Base-by-base conservation (phyloP, 2,329 filamentous ascomycete species). In the Xylaria sp. region DNA sequence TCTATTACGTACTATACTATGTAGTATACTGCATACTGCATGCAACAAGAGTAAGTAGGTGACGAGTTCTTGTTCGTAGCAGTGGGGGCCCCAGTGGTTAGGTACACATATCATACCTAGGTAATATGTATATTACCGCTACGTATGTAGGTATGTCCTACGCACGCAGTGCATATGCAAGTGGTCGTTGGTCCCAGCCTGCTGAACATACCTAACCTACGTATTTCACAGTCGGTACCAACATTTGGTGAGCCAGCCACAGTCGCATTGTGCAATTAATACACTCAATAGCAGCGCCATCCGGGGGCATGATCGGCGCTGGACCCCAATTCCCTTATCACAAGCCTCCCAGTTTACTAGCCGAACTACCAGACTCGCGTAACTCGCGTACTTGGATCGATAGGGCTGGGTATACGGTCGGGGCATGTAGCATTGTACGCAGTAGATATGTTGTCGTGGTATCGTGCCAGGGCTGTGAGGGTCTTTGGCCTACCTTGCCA, bases 241-340 rank as follows among this genome's bases (percentile, higher is more conserved):
- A 17, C 52, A 50, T 52, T n/a, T 52, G 57, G 51, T 52, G 49
- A 51, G 42, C 44, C 45, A 54, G 47, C 58, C 58, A 58, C 58
- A 20, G 52, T 61, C 52, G 55, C 54, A 58, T 34, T 34, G 29
- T 39, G 7, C n/a, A 41, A 45, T 44, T 20, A 38, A 34, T 34
- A 7, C 29, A 34, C 8, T 53, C 53, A 56, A 56, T 54, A 47
- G 43, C 45, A 57, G 21, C 40, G 49, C 50, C 41, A 48, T 45
- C 48, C 52, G 41, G 41, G 38, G 49, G 16, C 44, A 44, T 46
- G 57, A 61, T 59, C 55, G 58, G 52, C 58, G 50, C n/a, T 50
- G 50, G 58, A 61, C 58, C 58, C 58, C 58, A 61, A 55, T 20
- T 19, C 13, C 19, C 21, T 22, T 48, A 60, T 56, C 55, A 60